Evolutionary conservation across 176 grass and related monocot genomes (phyloP).

Genomic region (Eleusine coracana): DNA sequence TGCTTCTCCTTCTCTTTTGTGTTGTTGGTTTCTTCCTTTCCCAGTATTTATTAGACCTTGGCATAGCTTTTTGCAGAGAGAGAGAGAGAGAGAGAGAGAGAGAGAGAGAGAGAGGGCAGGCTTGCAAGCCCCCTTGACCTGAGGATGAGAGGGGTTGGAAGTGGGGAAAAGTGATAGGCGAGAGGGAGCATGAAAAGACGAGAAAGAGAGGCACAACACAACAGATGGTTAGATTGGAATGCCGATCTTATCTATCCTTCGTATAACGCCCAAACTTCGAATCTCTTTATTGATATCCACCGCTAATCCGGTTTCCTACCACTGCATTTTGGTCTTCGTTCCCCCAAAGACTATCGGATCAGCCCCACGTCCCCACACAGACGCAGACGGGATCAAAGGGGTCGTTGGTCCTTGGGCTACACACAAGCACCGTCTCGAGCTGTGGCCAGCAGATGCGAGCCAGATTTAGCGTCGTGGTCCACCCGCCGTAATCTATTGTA

Average conservation of each 20-base stretch:
- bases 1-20: conserved; percentile 50
- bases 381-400: conserved; percentile 16
- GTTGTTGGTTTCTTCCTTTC: conserved; percentile 53
- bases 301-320: conserved; percentile 19
- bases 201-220: conserved; percentile 56
- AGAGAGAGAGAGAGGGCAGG: background rate
- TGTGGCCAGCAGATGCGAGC: conserved; percentile 26
- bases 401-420: background rate
- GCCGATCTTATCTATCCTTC: conserved; percentile 49
- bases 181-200: conserved; percentile 51
- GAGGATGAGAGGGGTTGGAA: conserved; percentile 34
- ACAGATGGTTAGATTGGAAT: conserved; percentile 56
- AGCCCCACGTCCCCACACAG: conserved; percentile 18
- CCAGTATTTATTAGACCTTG: conserved; percentile 64
- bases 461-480: conserved; percentile 31
- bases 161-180: conserved; percentile 56
- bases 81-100: conserved; percentile 33
- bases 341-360: conserved; percentile 46
- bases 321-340: conserved; percentile 22
- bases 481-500: conserved; percentile 15
- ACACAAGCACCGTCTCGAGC: conserved; percentile 45
- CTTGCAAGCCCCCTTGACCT: conserved; percentile 47
- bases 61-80: conserved; percentile 61
- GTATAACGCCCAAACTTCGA: conserved; percentile 47
- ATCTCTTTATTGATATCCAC: conserved; percentile 29